Evolutionary conservation across 768 basidiomycete species (phyloP).

Genomic region (Phaeotremella skinneri): DNA sequence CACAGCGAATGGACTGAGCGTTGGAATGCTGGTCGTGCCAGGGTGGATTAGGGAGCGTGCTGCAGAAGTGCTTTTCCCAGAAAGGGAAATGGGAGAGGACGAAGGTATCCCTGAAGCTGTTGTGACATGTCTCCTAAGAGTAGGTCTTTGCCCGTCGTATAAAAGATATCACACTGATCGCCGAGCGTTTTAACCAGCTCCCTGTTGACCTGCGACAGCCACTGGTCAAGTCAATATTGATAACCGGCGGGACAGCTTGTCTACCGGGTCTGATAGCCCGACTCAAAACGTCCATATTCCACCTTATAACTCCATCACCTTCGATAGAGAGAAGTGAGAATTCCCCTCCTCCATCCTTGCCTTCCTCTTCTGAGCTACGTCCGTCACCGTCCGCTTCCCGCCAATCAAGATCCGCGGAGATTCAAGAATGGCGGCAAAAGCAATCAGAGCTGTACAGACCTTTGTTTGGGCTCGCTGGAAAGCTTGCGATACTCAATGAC

Average conservation of each 20-base stretch:
- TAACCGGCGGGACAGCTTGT: constrained; percentile 86
- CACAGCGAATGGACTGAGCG: constrained; percentile 56
- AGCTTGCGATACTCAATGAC: constrained; percentile 81
- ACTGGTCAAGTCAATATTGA: constrained; percentile 76
- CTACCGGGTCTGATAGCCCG: constrained; percentile 89
- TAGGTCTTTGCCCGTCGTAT: constrained; percentile 42
- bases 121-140: constrained; percentile 76
- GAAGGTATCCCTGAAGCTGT: constrained; percentile 78
- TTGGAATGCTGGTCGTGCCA: constrained; percentile 77
- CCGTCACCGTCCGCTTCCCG: constrained; percentile 16
- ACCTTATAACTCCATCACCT: constrained; percentile 55
- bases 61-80: constrained; percentile 86
- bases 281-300: constrained; percentile 72
- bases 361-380: constrained; percentile 28
- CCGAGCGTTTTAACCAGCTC: constrained; percentile 56
- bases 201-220: constrained; percentile 86
- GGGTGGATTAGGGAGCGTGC: constrained; percentile 94
- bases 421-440: constrained; percentile 22
- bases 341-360: constrained; percentile 68
- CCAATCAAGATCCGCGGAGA: constrained; percentile 20
- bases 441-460: constrained; percentile 71
- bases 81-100: constrained; percentile 65
- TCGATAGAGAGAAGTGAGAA: constrained; percentile 61
- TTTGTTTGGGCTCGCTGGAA: constrained; percentile 67
- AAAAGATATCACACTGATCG: background rate